Percentiles rank a stretch among this genome's conserved stretches.
Evolutionary conservation across 192 early-diverging fungal genomes (phyloP).

Genomic region (Linnemannia zychae): DNA sequence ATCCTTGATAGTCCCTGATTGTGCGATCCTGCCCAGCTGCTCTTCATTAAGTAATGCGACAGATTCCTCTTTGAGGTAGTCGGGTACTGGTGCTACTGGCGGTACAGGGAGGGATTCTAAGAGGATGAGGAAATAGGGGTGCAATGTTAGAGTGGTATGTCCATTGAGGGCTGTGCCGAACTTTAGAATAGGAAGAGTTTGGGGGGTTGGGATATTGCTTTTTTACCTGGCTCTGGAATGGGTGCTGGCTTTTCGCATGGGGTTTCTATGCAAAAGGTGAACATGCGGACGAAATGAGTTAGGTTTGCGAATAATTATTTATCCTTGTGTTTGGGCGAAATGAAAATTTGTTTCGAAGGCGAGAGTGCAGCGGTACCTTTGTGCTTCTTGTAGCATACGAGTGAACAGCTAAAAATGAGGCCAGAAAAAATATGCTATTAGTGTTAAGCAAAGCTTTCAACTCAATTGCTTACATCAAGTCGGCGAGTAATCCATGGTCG

Average conservation of each 20-base stretch:
- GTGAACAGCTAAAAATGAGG: constrained; percentile 28
- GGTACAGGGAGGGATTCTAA: constrained; percentile 49
- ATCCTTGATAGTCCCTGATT: constrained; percentile 32
- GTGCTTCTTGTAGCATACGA: constrained; percentile 51
- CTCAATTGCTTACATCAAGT: not conserved
- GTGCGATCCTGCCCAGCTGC: constrained; percentile 27
- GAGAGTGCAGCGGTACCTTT: constrained; percentile 35
- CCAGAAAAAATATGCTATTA: not conserved
- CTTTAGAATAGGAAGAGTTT: too few species aligned
- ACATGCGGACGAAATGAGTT: not conserved
- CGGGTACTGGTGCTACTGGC: constrained; percentile 31
- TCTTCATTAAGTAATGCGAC: constrained; percentile 36
- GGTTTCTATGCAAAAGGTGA: constrained; percentile 23
- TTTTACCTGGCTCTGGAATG: constrained; percentile 47
- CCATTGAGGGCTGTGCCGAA: too few species aligned
- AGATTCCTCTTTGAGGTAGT: constrained; percentile 47
- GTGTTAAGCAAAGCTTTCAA: not conserved
- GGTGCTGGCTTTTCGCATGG: constrained; percentile 50
- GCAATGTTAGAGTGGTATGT: not conserved
- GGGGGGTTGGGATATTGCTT: too few species aligned
- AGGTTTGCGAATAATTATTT: not conserved
- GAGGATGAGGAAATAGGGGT: not conserved
- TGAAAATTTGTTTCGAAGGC: not conserved
- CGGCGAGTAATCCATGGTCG: not conserved
- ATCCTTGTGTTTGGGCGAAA: constrained; percentile 2